Percentiles rank a stretch among this genome's conserved stretches.
Evolutionary conservation across 192 early-diverging fungal species (phyloP).

Genomic region (Mortierella hygrophila): DNA sequence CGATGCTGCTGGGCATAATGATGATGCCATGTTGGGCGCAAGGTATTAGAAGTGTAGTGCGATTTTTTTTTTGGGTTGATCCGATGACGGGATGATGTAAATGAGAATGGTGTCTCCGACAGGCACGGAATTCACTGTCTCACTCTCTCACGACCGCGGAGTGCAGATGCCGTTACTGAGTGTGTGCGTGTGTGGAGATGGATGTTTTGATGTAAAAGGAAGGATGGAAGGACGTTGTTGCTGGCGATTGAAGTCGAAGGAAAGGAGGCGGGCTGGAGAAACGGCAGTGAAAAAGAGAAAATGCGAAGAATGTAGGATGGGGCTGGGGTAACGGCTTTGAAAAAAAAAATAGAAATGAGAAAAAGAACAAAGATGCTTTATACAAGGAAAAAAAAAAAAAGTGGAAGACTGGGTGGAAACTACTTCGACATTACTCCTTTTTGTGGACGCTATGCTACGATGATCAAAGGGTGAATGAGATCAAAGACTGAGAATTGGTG

Average conservation of each 20-base stretch:
- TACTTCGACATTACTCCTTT: not conserved
- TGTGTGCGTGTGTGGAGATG: not conserved
- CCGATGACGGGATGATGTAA: not conserved
- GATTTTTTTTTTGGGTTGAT: not conserved
- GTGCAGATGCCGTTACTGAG: not conserved
- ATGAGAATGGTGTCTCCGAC: not conserved
- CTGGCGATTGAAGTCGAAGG: not conserved
- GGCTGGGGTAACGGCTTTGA: not conserved
- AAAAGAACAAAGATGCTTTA: not conserved
- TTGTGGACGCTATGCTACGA: not conserved
- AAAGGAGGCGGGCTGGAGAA: not conserved
- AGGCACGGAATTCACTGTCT: conserved; percentile 6
- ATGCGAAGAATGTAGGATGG: not conserved
- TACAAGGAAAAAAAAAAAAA: not conserved
- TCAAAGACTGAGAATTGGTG: too few relatives aligned
- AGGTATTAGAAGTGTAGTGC: not conserved
- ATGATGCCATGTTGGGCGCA: not conserved
- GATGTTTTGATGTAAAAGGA: not conserved
- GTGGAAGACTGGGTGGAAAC: not conserved
- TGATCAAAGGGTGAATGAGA: too few relatives aligned
- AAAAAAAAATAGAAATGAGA: not conserved
- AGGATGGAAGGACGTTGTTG: not conserved
- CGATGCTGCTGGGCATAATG: not conserved
- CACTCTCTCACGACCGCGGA: not conserved
- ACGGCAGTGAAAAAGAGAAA: not conserved